Evolutionary conservation across 495 filamentous ascomycete species (phyloP).

Genomic region (Podospora comata): DNA sequence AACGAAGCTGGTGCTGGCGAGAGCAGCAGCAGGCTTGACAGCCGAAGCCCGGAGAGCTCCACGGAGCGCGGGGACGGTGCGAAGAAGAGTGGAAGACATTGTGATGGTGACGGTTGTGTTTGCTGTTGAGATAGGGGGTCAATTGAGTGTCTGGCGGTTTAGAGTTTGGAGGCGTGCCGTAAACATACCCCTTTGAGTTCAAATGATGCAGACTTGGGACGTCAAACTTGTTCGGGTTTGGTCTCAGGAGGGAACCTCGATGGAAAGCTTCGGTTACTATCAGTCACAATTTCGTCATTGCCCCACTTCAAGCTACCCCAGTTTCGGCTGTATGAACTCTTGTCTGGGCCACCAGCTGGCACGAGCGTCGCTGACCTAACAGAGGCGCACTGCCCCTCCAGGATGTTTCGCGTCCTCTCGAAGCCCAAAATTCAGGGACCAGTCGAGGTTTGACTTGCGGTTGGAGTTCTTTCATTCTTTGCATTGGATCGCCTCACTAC

Average conservation of each 20-base stretch:
- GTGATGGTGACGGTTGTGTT: slow-evolving; percentile 23
- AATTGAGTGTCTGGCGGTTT: slow-evolving; percentile 18
- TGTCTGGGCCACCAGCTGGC: neutral
- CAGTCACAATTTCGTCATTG: slow-evolving; percentile 30
- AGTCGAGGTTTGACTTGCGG: neutral
- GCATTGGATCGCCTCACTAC: neutral
- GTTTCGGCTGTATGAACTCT: neutral
- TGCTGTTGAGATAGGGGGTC: slow-evolving; percentile 5
- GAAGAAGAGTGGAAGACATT: slow-evolving; percentile 55
- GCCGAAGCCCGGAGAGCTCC: slow-evolving; percentile 44
- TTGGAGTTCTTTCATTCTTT: neutral
- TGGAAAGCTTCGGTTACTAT: slow-evolving; percentile 24
- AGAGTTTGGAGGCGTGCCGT: neutral
- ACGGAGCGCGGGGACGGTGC: slow-evolving; percentile 45
- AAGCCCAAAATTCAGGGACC: neutral
- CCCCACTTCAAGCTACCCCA: slow-evolving; percentile 14
- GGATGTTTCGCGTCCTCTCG: slow-evolving; percentile 6
- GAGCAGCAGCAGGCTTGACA: slow-evolving; percentile 49
- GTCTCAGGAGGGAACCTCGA: slow-evolving; percentile 22
- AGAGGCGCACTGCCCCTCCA: slow-evolving; percentile 5
- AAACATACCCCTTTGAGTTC: neutral
- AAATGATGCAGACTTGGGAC: neutral
- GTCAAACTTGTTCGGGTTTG: slow-evolving; percentile 13
- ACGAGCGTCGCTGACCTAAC: neutral
- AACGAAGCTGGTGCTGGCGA: slow-evolving; percentile 64